Evolutionary conservation across 2,329 filamentous ascomycete genomes (phyloP).

Genomic region (Talaromyces sp.): DNA sequence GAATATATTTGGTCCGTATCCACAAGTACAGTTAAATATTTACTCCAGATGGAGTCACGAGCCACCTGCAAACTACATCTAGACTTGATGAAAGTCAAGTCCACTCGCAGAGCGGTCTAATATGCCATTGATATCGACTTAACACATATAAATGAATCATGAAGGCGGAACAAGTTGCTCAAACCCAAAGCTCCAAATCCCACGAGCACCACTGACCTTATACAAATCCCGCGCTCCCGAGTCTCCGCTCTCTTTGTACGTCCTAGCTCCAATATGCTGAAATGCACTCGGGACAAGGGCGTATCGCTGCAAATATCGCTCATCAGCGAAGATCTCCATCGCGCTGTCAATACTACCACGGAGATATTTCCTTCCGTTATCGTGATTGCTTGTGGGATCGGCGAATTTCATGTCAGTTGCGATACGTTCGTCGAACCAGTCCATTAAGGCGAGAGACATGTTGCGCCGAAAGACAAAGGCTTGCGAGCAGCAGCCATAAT

Average conservation of each 20-base stretch:
- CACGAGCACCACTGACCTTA: slow-evolving; percentile 12
- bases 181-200: slow-evolving; percentile 24
- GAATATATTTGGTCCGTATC: no score
- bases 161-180: slow-evolving; percentile 11
- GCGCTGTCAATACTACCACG: slow-evolving; percentile 39
- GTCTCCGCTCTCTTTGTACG: slow-evolving; percentile 28
- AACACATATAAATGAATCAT: neutral
- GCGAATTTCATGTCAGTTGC: neutral
- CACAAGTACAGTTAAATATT: neutral
- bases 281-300: slow-evolving; percentile 43
- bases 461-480: slow-evolving; percentile 43
- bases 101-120: neutral
- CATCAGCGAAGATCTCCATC: slow-evolving; percentile 42
- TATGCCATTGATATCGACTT: neutral
- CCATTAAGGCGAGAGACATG: slow-evolving; percentile 25
- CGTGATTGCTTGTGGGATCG: neutral
- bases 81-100: neutral
- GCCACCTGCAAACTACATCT: neutral
- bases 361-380: slow-evolving; percentile 20
- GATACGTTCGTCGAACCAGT: slow-evolving; percentile 29
- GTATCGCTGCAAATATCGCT: slow-evolving; percentile 38
- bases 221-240: slow-evolving; percentile 1
- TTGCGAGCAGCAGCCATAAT: slow-evolving; percentile 46
- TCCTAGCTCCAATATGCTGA: slow-evolving; percentile 45
- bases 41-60: neutral